phyloP scores from a whole-genome alignment of 257 asterid species.

The Linaria vulgaris region DNA sequence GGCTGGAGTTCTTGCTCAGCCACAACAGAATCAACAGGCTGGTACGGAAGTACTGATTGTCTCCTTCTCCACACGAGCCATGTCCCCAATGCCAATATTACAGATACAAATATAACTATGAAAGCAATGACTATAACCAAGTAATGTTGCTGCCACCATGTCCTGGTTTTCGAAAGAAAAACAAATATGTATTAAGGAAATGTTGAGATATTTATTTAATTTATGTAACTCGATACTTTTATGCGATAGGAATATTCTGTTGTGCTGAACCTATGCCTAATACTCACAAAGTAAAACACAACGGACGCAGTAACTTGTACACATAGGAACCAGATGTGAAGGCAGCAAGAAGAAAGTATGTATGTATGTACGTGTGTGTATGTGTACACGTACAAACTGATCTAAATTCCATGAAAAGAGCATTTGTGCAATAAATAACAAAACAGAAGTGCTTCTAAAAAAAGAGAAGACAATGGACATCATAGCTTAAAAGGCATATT shows the following conservation, averaged over 20 bases:
- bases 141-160: constrained; percentile 52
- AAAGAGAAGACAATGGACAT: background rate
- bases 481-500: background rate
- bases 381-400: background rate
- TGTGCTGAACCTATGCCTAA: background rate
- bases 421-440: background rate
- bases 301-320: background rate
- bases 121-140: constrained; percentile 36
- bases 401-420: background rate
- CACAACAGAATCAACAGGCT: constrained; percentile 68
- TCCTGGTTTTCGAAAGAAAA: constrained; percentile 41
- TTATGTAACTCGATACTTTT: background rate
- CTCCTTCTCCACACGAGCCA: constrained; percentile 67
- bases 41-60: constrained; percentile 48
- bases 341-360: background rate
- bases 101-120: constrained; percentile 40
- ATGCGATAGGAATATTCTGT: too few species aligned
- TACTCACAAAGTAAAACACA: background rate
- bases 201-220: background rate
- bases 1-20: constrained; percentile 99
- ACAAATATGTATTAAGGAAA: constrained; percentile 10
- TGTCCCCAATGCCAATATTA: constrained; percentile 54
- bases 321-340: background rate
- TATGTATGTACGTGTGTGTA: too few species aligned
- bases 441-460: background rate